phyloP scores from a whole-genome alignment of 345 rosid genomes.

The Trapa bicornis region DNA sequence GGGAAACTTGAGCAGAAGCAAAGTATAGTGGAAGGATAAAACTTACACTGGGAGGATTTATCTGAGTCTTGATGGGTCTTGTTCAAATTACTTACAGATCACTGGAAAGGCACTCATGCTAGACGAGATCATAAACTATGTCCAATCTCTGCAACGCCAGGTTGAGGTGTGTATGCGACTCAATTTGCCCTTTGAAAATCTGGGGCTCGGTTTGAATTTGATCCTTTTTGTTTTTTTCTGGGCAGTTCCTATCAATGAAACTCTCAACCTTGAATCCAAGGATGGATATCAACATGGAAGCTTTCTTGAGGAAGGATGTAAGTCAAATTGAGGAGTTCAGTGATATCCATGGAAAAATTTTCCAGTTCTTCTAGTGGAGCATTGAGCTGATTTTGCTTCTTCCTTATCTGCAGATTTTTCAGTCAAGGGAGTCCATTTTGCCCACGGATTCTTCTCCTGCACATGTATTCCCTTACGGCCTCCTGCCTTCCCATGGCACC shows the following conservation, averaged over 20 bases:
- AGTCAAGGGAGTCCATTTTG: slow-evolving; percentile 29
- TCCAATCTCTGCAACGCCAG: slow-evolving; percentile 89
- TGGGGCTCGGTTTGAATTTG: not conserved
- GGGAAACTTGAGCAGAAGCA: not conserved
- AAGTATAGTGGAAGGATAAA: not conserved
- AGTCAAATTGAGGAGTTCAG: slow-evolving; percentile 3
- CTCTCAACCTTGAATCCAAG: slow-evolving; percentile 69
- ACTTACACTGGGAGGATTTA: not conserved
- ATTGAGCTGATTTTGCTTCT: not conserved
- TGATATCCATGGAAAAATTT: not conserved
- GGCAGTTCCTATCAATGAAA: slow-evolving; percentile 88
- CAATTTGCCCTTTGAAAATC: not conserved
- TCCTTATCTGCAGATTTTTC: slow-evolving; percentile 35
- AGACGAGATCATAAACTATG: slow-evolving; percentile 91
- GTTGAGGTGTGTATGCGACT: slow-evolving; percentile 50
- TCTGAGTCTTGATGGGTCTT: no score
- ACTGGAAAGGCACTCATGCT: slow-evolving; percentile 91
- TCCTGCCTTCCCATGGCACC: slow-evolving; percentile 38
- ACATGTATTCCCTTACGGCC: slow-evolving; percentile 31
- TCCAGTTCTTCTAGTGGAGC: no score
- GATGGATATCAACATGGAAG: slow-evolving; percentile 50
- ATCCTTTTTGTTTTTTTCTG: slow-evolving; percentile 1
- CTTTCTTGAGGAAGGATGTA: slow-evolving; percentile 59
- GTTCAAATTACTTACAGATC: slow-evolving; percentile 23
- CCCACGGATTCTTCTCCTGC: slow-evolving; percentile 38